Conservation (phyloP, 2,329 filamentous ascomycete genomes). For the Blastomyces parvus region DNA sequence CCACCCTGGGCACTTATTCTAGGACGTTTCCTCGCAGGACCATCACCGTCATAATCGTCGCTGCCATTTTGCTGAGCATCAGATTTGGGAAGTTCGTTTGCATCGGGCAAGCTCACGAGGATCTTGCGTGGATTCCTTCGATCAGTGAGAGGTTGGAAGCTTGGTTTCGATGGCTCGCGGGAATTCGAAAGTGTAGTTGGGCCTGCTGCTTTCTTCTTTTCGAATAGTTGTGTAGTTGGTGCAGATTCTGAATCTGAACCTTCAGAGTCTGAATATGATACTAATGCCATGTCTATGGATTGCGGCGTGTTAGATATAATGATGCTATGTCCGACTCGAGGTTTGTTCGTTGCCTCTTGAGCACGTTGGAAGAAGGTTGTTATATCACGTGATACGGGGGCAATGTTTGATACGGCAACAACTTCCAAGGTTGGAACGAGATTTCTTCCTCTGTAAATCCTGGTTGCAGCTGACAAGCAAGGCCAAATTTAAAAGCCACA, state of each 20-base stretch:
- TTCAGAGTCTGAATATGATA: conserved; percentile 75
- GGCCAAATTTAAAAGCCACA: too few species aligned
- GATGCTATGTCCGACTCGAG: too few species aligned
- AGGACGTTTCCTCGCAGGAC: conserved; percentile 61
- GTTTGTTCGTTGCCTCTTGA: too few species aligned
- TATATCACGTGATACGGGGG: background rate
- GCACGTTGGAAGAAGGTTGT: too few species aligned
- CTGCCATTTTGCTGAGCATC: conserved; percentile 29
- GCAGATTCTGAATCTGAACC: conserved; percentile 53
- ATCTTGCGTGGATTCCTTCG: conserved; percentile 75
- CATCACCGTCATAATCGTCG: conserved; percentile 40
- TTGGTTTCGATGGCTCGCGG: conserved; percentile 23
- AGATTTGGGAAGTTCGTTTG: conserved; percentile 31
- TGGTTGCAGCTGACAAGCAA: too few species aligned
- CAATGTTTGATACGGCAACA: too few species aligned
- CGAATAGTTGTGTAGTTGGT: conserved; percentile 26
- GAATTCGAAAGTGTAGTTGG: conserved; percentile 5
- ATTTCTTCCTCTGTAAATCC: too few species aligned
- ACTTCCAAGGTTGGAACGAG: too few species aligned
- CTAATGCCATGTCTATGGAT: conserved; percentile 55
- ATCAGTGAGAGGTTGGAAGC: conserved; percentile 70
- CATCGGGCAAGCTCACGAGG: conserved; percentile 62
- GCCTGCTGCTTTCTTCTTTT: conserved; percentile 8
- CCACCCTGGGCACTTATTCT: conserved; percentile 51
- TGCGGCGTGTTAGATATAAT: background rate